Evolutionary conservation across 2,329 filamentous ascomycete genomes (phyloP), one percentile per base, ranked within the genome.

Genomic region (Sporothrix variecibatus): DNA sequence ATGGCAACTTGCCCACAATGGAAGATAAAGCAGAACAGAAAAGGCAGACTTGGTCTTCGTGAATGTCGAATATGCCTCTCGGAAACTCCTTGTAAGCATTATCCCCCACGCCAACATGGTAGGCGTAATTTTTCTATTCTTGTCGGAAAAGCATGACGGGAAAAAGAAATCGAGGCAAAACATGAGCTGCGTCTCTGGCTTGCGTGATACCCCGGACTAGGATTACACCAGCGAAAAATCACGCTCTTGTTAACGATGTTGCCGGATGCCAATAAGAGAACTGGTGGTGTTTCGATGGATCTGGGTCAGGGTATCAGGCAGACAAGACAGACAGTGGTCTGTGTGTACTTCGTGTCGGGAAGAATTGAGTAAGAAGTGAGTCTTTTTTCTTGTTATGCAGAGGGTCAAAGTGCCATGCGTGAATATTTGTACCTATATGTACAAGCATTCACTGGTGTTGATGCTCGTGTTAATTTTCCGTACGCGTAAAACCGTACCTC

Each of bases 151-250:
- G n/a, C 20, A 17, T 34, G 49, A 28, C 17, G 40, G 31, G 2
- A 23, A 40, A 69, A 40, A 53, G 23, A 28, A 70, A 17, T 34
- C 17, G 51, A n/a, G 28, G 58, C 28, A 56, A 56, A 70, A 43
- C 60, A 43, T 49, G 56, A 26, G 51, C 49, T 60, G 62, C 69
- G 60, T 31, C 34, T 58, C 51, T 58, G 49, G 34, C 17, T 62
- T 38, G 69, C 23, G 38, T 62, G 53, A 62, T 62, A 31, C 68
- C 68, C 67, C 68, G 12, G 51, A 58, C 31, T 71, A 3, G 9
- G 7, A 43, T 38, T 49, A 58, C 51, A 28, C 51, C 51, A 58
- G 6, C 20, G 9, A n/a, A 38, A 17, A 12, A 31, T 71, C 51
- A 40, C 51, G 68, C 38, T 26, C 31, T 56, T 51, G 4, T 4